Evolutionary conservation across 306 rosid genomes (phyloP).

Genomic region (Albizia julibrissin): DNA sequence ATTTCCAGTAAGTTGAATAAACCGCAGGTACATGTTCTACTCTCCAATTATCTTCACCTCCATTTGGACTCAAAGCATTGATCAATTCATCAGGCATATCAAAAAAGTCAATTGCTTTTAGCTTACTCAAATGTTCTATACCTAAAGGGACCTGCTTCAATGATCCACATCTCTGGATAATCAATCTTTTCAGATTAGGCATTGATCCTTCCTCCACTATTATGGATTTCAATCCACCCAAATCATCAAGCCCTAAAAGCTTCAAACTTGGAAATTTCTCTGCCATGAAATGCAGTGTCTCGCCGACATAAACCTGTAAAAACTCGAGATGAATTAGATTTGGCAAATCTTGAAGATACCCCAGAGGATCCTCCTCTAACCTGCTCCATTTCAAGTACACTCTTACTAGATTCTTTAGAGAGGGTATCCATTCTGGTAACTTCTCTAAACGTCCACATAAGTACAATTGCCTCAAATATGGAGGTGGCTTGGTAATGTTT

Average conservation of each 20-base stretch:
- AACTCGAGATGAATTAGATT: slow-evolving; percentile 53
- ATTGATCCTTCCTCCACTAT: slow-evolving; percentile 63
- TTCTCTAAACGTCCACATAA: slow-evolving; percentile 49
- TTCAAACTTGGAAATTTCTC: slow-evolving; percentile 61
- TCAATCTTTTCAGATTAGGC: slow-evolving; percentile 59
- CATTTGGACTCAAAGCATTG: slow-evolving; percentile 40
- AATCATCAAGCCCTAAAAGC: slow-evolving; percentile 61
- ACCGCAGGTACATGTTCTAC: slow-evolving; percentile 59
- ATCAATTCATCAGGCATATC: slow-evolving; percentile 68
- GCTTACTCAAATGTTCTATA: slow-evolving; percentile 51
- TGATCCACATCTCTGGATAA: slow-evolving; percentile 58
- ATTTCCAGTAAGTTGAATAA: slow-evolving; percentile 58
- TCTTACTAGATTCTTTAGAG: slow-evolving; percentile 26
- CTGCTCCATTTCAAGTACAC: slow-evolving; percentile 48
- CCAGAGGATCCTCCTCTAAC: slow-evolving; percentile 50
- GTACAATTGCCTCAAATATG: slow-evolving; percentile 39
- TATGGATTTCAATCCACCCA: slow-evolving; percentile 45
- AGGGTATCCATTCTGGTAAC: slow-evolving; percentile 51
- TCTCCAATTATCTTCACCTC: slow-evolving; percentile 52
- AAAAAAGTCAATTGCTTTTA: slow-evolving; percentile 62
- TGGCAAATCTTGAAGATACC: slow-evolving; percentile 43
- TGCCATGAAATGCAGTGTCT: slow-evolving; percentile 51
- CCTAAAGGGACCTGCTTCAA: slow-evolving; percentile 62
- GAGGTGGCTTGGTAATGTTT: slow-evolving; percentile 48
- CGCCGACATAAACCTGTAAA: slow-evolving; percentile 55